Evolutionary conservation across 352 stramenopile genomes (phyloP).

Genomic region (Globisporangium canariense): DNA sequence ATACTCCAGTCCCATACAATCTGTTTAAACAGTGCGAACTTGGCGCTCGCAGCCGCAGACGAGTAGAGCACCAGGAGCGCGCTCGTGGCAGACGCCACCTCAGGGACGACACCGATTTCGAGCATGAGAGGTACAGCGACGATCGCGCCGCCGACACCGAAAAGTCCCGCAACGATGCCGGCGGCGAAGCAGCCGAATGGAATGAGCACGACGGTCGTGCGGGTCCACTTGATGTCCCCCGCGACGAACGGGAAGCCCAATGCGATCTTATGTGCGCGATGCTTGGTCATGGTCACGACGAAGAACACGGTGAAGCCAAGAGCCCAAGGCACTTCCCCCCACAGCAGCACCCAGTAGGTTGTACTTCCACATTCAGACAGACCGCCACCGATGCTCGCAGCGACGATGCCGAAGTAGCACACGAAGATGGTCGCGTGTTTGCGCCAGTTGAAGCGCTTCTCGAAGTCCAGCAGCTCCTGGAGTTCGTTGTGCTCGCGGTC

Average conservation of each 20-base stretch:
- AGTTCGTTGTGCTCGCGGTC: conserved; percentile 7
- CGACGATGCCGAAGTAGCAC: conserved; percentile 37
- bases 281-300: conserved; percentile 26
- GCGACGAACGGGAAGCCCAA: conserved; percentile 32
- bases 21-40: conserved; percentile 49
- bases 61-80: conserved; percentile 56
- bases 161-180: conserved; percentile 39
- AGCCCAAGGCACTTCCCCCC: conserved; percentile 42
- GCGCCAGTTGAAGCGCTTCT: conserved; percentile 34
- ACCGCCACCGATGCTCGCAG: conserved; percentile 21
- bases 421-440: conserved; percentile 36
- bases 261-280: conserved; percentile 32
- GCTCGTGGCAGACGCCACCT: conserved; percentile 41
- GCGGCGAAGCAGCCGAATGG: conserved; percentile 29
- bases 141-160: conserved; percentile 48
- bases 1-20: conserved; percentile 42
- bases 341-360: conserved; percentile 30
- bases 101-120: conserved; percentile 42
- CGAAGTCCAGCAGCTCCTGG: conserved; percentile 21
- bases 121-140: conserved; percentile 57
- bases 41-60: conserved; percentile 32
- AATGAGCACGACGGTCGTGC: conserved; percentile 31
- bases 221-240: conserved; percentile 40
- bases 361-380: conserved; percentile 6
- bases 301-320: conserved; percentile 34